Percentiles rank a stretch among this genome's conserved stretches.
phyloP scores from a whole-genome alignment of 2,329 filamentous ascomycete genomes.

The Aspergillus brunneoviolaceus region DNA sequence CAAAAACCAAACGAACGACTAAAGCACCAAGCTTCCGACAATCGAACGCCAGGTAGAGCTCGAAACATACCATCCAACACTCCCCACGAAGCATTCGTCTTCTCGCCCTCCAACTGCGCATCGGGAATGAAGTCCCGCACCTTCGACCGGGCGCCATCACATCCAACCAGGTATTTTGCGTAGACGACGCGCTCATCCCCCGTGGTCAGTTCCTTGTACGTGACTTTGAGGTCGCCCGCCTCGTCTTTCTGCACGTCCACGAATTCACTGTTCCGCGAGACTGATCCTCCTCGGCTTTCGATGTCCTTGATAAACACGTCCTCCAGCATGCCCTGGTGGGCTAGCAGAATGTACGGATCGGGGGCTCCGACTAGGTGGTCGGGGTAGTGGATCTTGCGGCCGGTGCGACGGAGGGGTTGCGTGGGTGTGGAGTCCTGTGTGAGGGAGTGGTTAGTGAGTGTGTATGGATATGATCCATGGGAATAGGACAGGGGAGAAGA shows the following conservation, averaged over 20 bases:
- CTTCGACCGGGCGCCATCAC: constrained; percentile 70
- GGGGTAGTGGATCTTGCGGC: constrained; percentile 69
- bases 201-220: constrained; percentile 39
- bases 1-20: too few relatives aligned
- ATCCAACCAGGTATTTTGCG: constrained; percentile 67
- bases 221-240: constrained; percentile 42
- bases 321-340: constrained; percentile 75
- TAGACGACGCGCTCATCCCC: constrained; percentile 48
- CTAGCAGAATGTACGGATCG: constrained; percentile 55
- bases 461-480: too few relatives aligned
- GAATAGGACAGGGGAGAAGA: too few relatives aligned
- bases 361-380: constrained; percentile 48
- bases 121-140: constrained; percentile 64
- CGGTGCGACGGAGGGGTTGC: constrained; percentile 56
- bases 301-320: constrained; percentile 69
- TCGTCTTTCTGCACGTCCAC: constrained; percentile 47
- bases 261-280: constrained; percentile 65
- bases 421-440: constrained; percentile 8
- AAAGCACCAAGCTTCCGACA: background rate
- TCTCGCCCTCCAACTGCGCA: constrained; percentile 50
- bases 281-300: constrained; percentile 61
- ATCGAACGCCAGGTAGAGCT: background rate
- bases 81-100: constrained; percentile 64
- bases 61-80: constrained; percentile 64
- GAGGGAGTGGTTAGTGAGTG: too few relatives aligned